Percentiles rank a stretch among this genome's conserved stretches.
phyloP scores from a whole-genome alignment of 2,329 filamentous ascomycete genomes.

The Phaeoacremonium minimum region DNA sequence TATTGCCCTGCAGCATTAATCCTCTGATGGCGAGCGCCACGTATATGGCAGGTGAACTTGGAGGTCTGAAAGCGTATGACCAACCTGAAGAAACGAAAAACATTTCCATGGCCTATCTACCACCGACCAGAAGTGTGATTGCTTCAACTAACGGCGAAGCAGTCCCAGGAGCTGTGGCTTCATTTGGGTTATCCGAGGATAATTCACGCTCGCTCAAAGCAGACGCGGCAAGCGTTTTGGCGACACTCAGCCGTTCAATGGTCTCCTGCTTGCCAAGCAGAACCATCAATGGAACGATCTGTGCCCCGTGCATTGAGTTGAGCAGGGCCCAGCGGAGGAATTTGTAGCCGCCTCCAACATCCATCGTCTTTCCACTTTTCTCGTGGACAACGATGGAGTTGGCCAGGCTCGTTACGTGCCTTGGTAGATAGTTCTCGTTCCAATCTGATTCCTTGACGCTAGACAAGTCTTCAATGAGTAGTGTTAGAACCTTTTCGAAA shows the following conservation, averaged over 20 bases:
- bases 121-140: too few species aligned
- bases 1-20: too few species aligned
- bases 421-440: constrained; percentile 2
- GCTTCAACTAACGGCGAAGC: too few species aligned
- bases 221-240: too few species aligned
- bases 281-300: constrained; percentile 16
- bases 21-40: too few species aligned
- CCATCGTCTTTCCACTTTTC: constrained; percentile 2
- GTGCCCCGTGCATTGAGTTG: constrained; percentile 15
- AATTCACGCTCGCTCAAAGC: too few species aligned
- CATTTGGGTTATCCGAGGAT: too few species aligned
- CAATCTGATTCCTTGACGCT: constrained; percentile 1
- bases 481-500: constrained; percentile 2
- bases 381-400: constrained; percentile 6
- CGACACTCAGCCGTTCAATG: constrained; percentile 16
- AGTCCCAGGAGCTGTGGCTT: too few species aligned
- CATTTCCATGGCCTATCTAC: too few species aligned
- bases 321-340: constrained; percentile 24
- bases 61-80: too few species aligned
- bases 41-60: too few species aligned
- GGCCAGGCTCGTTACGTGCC: constrained; percentile 3
- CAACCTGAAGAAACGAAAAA: too few species aligned
- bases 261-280: constrained; percentile 23
- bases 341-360: constrained; percentile 14
- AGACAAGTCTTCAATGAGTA: not conserved